Evolutionary conservation across 257 asterid species (phyloP).

Genomic region (Craterostigma plantagineum): DNA sequence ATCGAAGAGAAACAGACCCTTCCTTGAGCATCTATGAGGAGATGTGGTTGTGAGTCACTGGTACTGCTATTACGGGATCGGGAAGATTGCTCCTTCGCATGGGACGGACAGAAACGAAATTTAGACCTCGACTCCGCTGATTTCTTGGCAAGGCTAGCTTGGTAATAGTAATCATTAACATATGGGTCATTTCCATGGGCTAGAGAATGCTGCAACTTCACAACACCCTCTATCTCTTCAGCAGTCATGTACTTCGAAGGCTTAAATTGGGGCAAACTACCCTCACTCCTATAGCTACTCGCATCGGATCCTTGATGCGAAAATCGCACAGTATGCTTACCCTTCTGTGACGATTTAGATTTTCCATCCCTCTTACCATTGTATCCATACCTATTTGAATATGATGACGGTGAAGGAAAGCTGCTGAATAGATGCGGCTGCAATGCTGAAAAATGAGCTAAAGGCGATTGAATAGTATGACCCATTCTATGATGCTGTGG

Average conservation of each 20-base stretch:
- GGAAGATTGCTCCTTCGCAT: slow-evolving; percentile 39
- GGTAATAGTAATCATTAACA: slow-evolving; percentile 77
- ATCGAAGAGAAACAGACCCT: slow-evolving; percentile 79
- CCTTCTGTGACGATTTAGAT: slow-evolving; percentile 31
- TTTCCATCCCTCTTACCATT: slow-evolving; percentile 68
- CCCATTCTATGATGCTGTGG: slow-evolving; percentile 44
- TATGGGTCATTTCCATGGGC: slow-evolving; percentile 94
- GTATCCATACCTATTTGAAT: slow-evolving; percentile 34
- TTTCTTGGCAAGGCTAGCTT: slow-evolving; percentile 71
- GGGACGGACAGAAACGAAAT: slow-evolving; percentile 77
- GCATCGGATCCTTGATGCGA: slow-evolving; percentile 35
- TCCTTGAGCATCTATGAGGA: slow-evolving; percentile 89
- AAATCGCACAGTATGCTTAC: slow-evolving; percentile 33
- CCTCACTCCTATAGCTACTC: slow-evolving; percentile 27
- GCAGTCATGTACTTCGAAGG: slow-evolving; percentile 64
- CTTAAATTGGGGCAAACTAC: slow-evolving; percentile 52
- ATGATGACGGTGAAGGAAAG: slow-evolving; percentile 39
- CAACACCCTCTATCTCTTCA: slow-evolving; percentile 74
- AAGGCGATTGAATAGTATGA: slow-evolving; percentile 37
- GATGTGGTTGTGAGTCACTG: slow-evolving; percentile 66
- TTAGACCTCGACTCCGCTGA: slow-evolving; percentile 49
- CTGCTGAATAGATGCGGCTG: slow-evolving; percentile 41
- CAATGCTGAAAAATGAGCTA: slow-evolving; percentile 37
- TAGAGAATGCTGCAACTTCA: slow-evolving; percentile 68
- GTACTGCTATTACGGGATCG: slow-evolving; percentile 27